A percentile compares a stretch with the other conserved stretches of the same genome.
Evolutionary conservation across 192 early-diverging fungal species (phyloP).

Genomic region (Podila minutissima): DNA sequence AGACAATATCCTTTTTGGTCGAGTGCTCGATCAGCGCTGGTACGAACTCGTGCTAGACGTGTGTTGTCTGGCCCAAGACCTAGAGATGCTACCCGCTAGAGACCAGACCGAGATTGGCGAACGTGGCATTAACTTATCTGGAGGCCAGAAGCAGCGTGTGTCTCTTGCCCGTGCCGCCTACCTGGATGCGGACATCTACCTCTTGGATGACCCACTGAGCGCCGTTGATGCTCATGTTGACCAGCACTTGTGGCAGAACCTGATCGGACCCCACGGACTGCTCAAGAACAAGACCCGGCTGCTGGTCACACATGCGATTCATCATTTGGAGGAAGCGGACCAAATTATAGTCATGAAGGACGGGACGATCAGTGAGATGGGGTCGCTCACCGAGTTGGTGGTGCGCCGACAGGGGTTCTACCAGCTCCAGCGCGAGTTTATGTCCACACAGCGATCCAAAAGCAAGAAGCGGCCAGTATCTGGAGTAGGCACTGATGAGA

Average conservation of each 20-base stretch:
- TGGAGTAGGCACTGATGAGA: background rate
- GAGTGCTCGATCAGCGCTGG: conserved; percentile 62
- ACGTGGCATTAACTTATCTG: conserved; percentile 68
- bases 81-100: conserved; percentile 40
- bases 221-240: conserved; percentile 84
- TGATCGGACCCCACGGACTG: conserved; percentile 82
- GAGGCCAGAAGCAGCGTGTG: conserved; percentile 90
- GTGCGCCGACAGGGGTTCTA: conserved; percentile 60
- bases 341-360: conserved; percentile 75
- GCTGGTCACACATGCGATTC: conserved; percentile 82
- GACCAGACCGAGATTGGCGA: conserved; percentile 57
- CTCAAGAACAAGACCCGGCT: conserved; percentile 79
- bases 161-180: conserved; percentile 91
- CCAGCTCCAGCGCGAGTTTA: conserved; percentile 73
- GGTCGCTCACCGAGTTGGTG: conserved; percentile 70
- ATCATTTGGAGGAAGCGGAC: conserved; percentile 74
- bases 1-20: conserved; percentile 86
- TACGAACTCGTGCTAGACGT: conserved; percentile 56
- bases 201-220: conserved; percentile 89
- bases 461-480: background rate
- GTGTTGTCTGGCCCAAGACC: conserved; percentile 21
- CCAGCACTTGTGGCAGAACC: conserved; percentile 29
- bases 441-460: conserved; percentile 35
- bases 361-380: conserved; percentile 76
- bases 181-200: conserved; percentile 64